phyloP scores from a whole-genome alignment of 2,329 filamentous ascomycete genomes.

The Herpomyces periplanetae region DNA sequence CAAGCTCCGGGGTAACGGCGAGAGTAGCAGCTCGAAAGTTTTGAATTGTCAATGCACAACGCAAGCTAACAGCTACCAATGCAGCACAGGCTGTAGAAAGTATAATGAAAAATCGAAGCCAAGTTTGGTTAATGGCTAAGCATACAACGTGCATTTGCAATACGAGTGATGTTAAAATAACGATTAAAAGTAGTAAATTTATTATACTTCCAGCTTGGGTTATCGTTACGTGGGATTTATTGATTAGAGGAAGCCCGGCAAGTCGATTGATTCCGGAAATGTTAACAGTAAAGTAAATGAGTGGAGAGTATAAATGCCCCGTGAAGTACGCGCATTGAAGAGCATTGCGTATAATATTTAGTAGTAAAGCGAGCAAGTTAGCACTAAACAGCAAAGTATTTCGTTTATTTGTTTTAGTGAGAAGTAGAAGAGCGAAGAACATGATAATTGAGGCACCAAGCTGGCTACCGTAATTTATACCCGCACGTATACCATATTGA shows the following conservation, averaged over 20 bases:
- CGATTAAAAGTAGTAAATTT: constrained; percentile 13
- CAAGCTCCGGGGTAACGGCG: constrained; percentile 5
- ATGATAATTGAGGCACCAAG: constrained; percentile 25
- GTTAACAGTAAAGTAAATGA: constrained; percentile 17
- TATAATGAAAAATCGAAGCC: constrained; percentile 12
- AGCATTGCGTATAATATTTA: constrained; percentile 18
- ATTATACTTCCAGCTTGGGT: constrained; percentile 13
- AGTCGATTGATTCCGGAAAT: too few species aligned
- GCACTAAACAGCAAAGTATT: constrained; percentile 21
- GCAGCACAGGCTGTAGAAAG: constrained; percentile 12
- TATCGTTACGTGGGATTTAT: constrained; percentile 9
- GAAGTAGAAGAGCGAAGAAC: constrained; percentile 20
- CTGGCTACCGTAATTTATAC: constrained; percentile 26
- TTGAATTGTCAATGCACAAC: constrained; percentile 13
- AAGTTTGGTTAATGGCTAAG: constrained; percentile 8
- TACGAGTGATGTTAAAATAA: constrained; percentile 17
- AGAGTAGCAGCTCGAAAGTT: constrained; percentile 11
- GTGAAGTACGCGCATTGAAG: constrained; percentile 19
- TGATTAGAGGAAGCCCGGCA: too few species aligned
- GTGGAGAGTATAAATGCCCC: constrained; percentile 19
- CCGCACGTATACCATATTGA: constrained; percentile 11
- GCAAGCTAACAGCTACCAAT: constrained; percentile 13
- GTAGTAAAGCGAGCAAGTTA: constrained; percentile 18
- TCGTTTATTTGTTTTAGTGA: constrained; percentile 25
- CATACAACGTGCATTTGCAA: constrained; percentile 22